phyloP scores from a whole-genome alignment of 148 eudicot genomes.

The Suaeda aralocaspica region DNA sequence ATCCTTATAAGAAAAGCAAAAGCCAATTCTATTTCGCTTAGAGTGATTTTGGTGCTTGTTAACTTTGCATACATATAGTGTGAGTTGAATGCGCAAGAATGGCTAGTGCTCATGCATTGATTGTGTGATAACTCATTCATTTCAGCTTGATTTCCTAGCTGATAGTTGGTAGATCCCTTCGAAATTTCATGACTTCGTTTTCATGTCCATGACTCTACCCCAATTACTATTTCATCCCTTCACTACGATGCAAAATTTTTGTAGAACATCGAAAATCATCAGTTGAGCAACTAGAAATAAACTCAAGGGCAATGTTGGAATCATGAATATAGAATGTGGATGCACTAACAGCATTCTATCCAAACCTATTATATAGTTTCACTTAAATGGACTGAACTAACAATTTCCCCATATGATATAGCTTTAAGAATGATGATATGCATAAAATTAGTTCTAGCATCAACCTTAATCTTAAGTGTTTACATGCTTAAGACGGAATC shows the following conservation, averaged over 20 bases:
- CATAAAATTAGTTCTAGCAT: slow-evolving; percentile 15
- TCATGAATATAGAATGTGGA: neutral
- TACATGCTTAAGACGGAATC: neutral
- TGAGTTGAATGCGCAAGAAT: slow-evolving; percentile 8
- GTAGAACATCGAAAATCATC: neutral
- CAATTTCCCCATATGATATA: neutral
- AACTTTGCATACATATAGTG: neutral
- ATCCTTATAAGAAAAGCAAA: too few species aligned
- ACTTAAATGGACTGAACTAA: neutral
- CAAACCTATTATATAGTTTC: neutral
- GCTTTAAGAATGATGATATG: neutral
- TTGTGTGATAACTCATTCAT: slow-evolving; percentile 29
- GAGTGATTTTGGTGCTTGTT: too few species aligned
- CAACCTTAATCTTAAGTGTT: slow-evolving; percentile 14
- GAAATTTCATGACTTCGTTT: slow-evolving; percentile 23
- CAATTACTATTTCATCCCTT: slow-evolving; percentile 21
- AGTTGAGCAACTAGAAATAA: neutral
- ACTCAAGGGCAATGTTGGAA: slow-evolving; percentile 9
- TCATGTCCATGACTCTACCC: slow-evolving; percentile 1
- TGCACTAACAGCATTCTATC: slow-evolving; percentile 8
- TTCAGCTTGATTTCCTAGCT: neutral
- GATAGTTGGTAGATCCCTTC: neutral
- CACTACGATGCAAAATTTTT: neutral
- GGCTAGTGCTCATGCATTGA: slow-evolving; percentile 21
- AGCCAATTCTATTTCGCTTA: too few species aligned